Evolutionary conservation across 305 asterid species (phyloP).

Genomic region (Fraxinus sp.): DNA sequence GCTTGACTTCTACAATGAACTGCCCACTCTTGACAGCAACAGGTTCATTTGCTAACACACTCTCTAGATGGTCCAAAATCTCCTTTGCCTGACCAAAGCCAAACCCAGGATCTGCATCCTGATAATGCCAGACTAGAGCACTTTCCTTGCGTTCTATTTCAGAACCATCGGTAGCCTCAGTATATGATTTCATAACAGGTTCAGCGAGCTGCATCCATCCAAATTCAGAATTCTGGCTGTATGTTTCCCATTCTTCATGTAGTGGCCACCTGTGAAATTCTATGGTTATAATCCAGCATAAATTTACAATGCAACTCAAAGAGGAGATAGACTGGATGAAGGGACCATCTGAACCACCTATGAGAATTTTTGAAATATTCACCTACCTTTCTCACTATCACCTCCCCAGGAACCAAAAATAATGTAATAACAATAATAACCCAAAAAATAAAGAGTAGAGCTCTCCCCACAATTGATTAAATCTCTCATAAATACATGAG

Average conservation of each 20-base stretch:
- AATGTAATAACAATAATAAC: neutral
- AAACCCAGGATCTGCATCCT: conserved; percentile 82
- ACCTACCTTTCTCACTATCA: neutral
- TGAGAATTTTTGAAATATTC: neutral
- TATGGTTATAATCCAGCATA: conserved; percentile 15
- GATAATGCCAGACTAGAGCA: conserved; percentile 92
- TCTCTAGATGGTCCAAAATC: conserved; percentile 93
- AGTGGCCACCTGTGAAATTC: conserved; percentile 72
- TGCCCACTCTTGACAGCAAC: conserved; percentile 95
- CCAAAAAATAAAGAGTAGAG: neutral
- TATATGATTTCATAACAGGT: conserved; percentile 86
- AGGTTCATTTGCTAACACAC: conserved; percentile 90
- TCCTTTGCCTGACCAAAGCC: conserved; percentile 96
- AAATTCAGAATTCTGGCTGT: conserved; percentile 69
- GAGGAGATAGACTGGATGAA: neutral
- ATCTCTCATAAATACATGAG: neutral
- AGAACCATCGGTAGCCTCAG: conserved; percentile 96
- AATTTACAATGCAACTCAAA: neutral
- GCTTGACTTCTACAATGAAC: conserved; percentile 88
- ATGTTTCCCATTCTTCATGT: conserved; percentile 76
- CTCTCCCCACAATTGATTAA: neutral
- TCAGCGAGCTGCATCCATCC: conserved; percentile 96
- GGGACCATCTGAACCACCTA: neutral
- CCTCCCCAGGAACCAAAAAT: neutral
- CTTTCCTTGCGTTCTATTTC: conserved; percentile 85